These are phyloP conservation scores for Ganoderma boninense DNA, from an alignment of 1,284 basidiomycete genomes.

Conservation along the genomic window DNA sequence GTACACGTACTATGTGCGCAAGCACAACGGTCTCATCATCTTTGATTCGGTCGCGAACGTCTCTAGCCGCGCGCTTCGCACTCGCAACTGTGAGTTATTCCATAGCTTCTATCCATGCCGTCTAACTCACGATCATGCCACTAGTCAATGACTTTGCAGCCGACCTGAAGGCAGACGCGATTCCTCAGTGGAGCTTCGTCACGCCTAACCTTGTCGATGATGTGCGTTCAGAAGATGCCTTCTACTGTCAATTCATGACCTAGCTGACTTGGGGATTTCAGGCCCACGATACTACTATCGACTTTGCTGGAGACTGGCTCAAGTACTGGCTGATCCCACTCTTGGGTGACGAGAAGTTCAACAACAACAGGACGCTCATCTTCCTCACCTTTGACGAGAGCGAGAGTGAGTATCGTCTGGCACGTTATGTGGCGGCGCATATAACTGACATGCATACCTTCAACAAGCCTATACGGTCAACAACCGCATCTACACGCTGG, in stretches of 20 bases:
- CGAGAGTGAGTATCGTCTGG: slow-evolving; percentile 51
- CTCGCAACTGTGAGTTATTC: slow-evolving; percentile 57
- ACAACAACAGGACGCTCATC: slow-evolving; percentile 60
- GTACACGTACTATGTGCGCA: slow-evolving; percentile 64
- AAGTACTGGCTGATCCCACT: slow-evolving; percentile 63
- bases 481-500: slow-evolving; percentile 57
- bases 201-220: slow-evolving; percentile 72
- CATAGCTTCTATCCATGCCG: no score
- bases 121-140: not conserved
- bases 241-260: not conserved
- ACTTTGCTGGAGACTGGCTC: slow-evolving; percentile 58
- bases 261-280: not conserved
- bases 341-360: slow-evolving; percentile 55
- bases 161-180: slow-evolving; percentile 57
- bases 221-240: slow-evolving; percentile 33
- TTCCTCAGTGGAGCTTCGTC: slow-evolving; percentile 71
- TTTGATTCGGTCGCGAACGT: slow-evolving; percentile 57
- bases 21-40: slow-evolving; percentile 68
- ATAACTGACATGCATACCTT: slow-evolving; percentile 42
- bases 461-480: slow-evolving; percentile 45
- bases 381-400: slow-evolving; percentile 66
- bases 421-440: not conserved
- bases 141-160: slow-evolving; percentile 62
- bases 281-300: slow-evolving; percentile 65
- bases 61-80: slow-evolving; percentile 52